Evolutionary conservation across 2,329 filamentous ascomycete genomes (phyloP).

Genomic region (Stemphylium lycopersici): DNA sequence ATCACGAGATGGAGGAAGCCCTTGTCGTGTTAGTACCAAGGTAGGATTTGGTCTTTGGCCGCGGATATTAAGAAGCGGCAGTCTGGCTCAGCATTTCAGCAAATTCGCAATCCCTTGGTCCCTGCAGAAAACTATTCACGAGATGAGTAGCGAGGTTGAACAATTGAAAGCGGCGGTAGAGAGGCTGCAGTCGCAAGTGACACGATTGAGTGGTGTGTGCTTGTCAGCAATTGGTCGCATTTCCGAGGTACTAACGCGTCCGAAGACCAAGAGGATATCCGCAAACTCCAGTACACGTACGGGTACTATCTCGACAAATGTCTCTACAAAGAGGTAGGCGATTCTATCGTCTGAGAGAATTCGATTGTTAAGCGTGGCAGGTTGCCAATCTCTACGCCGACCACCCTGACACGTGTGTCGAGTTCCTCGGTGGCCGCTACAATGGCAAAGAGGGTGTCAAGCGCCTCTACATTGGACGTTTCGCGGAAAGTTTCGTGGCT

Average conservation of each 20-base stretch:
- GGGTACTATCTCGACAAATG: conserved; percentile 67
- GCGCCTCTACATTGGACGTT: conserved; percentile 60
- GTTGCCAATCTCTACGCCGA: conserved; percentile 56
- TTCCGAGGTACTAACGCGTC: conserved; percentile 15
- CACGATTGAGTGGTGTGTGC: conserved; percentile 34
- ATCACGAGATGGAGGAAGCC: no score
- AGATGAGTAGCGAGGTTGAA: conserved; percentile 39
- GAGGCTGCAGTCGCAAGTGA: conserved; percentile 37
- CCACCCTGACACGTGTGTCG: conserved; percentile 60
- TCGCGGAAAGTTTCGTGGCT: conserved; percentile 58
- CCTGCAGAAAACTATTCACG: not conserved
- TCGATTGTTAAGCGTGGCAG: conserved; percentile 20
- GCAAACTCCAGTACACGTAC: conserved; percentile 64
- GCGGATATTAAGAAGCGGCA: conserved; percentile 22
- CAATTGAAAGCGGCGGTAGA: conserved; percentile 36
- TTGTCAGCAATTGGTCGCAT: not conserved
- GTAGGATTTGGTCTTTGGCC: conserved; percentile 5
- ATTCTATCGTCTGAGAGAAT: not conserved
- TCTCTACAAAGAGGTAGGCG: conserved; percentile 59
- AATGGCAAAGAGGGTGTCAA: conserved; percentile 58
- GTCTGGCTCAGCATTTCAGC: not conserved
- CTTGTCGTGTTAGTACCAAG: conserved; percentile 10
- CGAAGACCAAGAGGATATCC: conserved; percentile 60
- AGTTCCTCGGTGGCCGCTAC: conserved; percentile 63
- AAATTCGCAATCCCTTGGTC: no score